phyloP scores from a whole-genome alignment of 768 basidiomycete species.

The Boletus insuetus region DNA sequence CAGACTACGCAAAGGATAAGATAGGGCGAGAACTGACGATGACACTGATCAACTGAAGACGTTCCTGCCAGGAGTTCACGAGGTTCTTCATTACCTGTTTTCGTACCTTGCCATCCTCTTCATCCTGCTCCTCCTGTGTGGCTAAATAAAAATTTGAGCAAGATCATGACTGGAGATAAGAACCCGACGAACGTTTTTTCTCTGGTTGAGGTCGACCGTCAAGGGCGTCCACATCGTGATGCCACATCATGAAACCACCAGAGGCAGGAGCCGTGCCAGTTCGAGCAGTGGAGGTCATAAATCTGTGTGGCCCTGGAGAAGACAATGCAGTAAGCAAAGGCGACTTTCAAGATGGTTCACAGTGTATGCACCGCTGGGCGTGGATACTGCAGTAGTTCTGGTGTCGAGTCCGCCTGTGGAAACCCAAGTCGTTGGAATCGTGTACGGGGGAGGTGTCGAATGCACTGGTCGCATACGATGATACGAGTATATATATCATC shows the following conservation, averaged over 20 bases:
- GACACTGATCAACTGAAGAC: constrained; percentile 57
- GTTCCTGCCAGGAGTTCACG: constrained; percentile 59
- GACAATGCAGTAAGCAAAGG: background rate
- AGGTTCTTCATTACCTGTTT: constrained; percentile 47
- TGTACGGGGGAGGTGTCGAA: background rate
- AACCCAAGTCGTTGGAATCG: background rate
- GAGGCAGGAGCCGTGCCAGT: constrained; percentile 9
- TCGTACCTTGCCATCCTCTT: constrained; percentile 42
- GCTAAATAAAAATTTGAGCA: constrained; percentile 21
- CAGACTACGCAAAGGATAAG: background rate
- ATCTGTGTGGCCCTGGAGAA: constrained; percentile 7
- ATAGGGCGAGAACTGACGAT: constrained; percentile 41
- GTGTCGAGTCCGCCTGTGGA: background rate
- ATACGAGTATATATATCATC: background rate
- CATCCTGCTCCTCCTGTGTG: constrained; percentile 50
- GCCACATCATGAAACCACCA: constrained; percentile 16
- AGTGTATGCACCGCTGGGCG: constrained; percentile 6
- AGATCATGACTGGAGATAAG: background rate
- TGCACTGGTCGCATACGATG: too few relatives aligned
- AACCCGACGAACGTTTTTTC: constrained; percentile 20
- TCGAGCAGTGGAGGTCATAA: constrained; percentile 5
- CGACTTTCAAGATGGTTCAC: background rate
- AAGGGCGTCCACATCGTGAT: background rate
- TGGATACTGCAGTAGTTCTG: background rate
- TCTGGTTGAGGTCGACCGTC: constrained; percentile 1